These are phyloP conservation scores for Annulohypoxylon moriforme DNA, from an alignment of 495 filamentous ascomycete species.

Conservation along the genomic window DNA sequence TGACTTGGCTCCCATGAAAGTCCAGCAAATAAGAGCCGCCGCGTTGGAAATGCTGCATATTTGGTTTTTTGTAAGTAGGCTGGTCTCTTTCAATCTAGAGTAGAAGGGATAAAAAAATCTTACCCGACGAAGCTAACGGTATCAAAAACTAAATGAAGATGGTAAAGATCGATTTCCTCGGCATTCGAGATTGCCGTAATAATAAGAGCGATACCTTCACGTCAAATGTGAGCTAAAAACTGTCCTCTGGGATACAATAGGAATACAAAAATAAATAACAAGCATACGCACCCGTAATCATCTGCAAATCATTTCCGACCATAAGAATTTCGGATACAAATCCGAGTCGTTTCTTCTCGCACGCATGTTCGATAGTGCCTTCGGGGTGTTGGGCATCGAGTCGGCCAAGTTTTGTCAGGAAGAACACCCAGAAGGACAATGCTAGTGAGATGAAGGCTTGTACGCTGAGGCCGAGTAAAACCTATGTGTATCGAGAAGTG, in stretches of 20 bases:
- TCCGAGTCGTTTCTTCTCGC: constrained; percentile 50
- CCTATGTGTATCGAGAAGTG: constrained; percentile 25
- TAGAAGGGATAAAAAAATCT: background rate
- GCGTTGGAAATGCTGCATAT: constrained; percentile 48
- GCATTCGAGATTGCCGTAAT: constrained; percentile 45
- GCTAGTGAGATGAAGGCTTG: constrained; percentile 49
- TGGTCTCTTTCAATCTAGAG: background rate
- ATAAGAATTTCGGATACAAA: constrained; percentile 53
- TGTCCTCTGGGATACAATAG: background rate
- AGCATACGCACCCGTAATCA: constrained; percentile 36
- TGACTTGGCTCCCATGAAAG: constrained; percentile 39
- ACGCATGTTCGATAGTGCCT: constrained; percentile 43
- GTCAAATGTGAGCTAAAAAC: constrained; percentile 4
- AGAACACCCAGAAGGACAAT: constrained; percentile 54
- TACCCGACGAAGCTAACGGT: constrained; percentile 54
- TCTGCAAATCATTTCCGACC: constrained; percentile 53
- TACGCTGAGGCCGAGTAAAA: constrained; percentile 50
- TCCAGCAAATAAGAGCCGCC: constrained; percentile 53
- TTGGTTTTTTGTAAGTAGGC: constrained; percentile 2
- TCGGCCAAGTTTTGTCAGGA: constrained; percentile 57
- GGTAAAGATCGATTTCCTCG: constrained; percentile 48
- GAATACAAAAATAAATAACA: background rate
- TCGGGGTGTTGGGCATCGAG: constrained; percentile 44
- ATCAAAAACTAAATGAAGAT: constrained; percentile 52
- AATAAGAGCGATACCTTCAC: constrained; percentile 43